Conservation (phyloP, 1,139 yeast genomes). For the Debaryomyces sp. region DNA sequence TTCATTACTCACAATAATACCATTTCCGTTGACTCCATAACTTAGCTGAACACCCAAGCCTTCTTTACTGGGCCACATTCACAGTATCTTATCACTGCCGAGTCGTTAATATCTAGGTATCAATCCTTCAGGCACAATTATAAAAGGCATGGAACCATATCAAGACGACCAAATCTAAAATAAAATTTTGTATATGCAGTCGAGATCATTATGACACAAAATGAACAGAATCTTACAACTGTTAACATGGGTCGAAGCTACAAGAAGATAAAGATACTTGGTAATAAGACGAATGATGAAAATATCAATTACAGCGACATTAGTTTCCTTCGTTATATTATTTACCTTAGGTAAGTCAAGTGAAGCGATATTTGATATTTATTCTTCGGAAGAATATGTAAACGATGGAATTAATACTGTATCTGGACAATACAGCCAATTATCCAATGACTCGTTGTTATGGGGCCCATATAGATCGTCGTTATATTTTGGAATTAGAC, state of each 20-base stretch:
- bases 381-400: conserved; percentile 11
- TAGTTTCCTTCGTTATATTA: not conserved
- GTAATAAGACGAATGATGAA: not conserved
- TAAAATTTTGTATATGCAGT: conserved; percentile 1
- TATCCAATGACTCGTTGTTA: conserved; percentile 39
- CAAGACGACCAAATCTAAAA: not conserved
- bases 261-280: not conserved
- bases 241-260: not conserved
- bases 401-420: conserved; percentile 14
- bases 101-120: not conserved
- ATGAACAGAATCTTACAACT: not conserved
- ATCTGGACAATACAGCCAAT: conserved; percentile 25
- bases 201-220: conserved; percentile 1
- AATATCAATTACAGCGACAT: not conserved
- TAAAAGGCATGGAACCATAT: not conserved
- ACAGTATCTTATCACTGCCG: not conserved
- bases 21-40: conserved; percentile 41
- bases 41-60: conserved; percentile 45
- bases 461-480: conserved; percentile 98
- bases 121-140: not conserved
- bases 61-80: conserved; percentile 46
- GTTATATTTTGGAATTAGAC: conserved; percentile 82
- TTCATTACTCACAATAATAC: conserved; percentile 17
- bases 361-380: conserved; percentile 19
- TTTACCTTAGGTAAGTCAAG: conserved; percentile 9